Evolutionary conservation across 768 basidiomycete genomes (phyloP).

Genomic region (Termitomyces sp.): DNA sequence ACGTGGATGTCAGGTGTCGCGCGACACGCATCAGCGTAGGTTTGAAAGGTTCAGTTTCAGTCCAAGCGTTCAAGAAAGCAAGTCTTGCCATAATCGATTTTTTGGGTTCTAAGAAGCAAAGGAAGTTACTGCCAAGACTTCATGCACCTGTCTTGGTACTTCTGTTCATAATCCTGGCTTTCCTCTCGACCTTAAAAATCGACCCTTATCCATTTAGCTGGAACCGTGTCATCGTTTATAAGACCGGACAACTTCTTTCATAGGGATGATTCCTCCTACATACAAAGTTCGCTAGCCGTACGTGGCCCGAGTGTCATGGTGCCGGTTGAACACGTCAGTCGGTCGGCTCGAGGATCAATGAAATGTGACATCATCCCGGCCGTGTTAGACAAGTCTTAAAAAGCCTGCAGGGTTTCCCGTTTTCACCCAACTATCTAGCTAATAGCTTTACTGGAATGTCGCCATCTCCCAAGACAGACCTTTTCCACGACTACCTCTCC

Average conservation of each 20-base stretch:
- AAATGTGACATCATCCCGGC: background rate
- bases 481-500: background rate
- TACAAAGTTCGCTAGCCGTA: background rate
- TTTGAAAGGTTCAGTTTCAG: no score
- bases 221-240: background rate
- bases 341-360: background rate
- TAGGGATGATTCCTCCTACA: no score
- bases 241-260: background rate
- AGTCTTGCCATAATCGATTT: background rate
- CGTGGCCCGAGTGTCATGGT: background rate
- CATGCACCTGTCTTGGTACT: no score
- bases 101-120: background rate
- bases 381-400: conserved; percentile 1
- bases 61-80: background rate
- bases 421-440: background rate
- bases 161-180: background rate
- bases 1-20: background rate
- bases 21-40: background rate
- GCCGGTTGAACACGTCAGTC: background rate
- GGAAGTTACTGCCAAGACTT: background rate
- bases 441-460: background rate
- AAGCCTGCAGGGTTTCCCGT: background rate
- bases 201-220: background rate
- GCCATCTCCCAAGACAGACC: background rate
- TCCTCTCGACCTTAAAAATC: background rate